A percentile compares a stretch with the other conserved stretches of the same genome.
These are phyloP conservation scores for Halteria grandinella DNA, from an alignment of 73 alveolate genomes.

Conservation along the genomic window DNA sequence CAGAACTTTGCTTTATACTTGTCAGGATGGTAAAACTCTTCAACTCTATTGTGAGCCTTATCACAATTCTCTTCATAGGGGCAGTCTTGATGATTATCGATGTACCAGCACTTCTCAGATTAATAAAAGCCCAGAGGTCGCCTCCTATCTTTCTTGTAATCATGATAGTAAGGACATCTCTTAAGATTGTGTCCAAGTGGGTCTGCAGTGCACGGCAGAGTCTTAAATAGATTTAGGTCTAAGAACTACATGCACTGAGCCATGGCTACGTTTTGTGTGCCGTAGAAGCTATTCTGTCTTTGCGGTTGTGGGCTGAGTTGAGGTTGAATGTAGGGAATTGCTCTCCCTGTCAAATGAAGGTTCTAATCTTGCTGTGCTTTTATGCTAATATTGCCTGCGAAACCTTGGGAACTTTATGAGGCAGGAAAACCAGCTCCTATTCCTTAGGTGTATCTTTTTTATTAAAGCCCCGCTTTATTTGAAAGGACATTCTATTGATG, in stretches of 20 bases:
- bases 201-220: constrained; percentile 17
- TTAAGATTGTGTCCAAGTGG: constrained; percentile 64
- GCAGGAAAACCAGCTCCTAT: background rate
- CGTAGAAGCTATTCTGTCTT: constrained; percentile 5
- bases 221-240: constrained; percentile 20
- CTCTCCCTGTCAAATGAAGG: constrained; percentile 42
- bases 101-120: constrained; percentile 27
- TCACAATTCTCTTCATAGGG: constrained; percentile 67
- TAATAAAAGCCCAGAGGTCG: constrained; percentile 63
- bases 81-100: constrained; percentile 58
- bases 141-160: constrained; percentile 68
- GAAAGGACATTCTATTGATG: too few relatives aligned
- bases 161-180: constrained; percentile 78
- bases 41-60: constrained; percentile 76
- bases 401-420: background rate
- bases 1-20: constrained; percentile 78
- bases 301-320: background rate
- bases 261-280: constrained; percentile 4
- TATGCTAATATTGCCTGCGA: background rate
- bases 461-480: background rate
- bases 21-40: constrained; percentile 78
- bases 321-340: constrained; percentile 10
- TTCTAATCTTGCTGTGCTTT: too few relatives aligned
- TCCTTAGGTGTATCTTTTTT: background rate
- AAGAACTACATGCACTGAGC: background rate